A percentile compares a stretch with the other conserved stretches of the same genome.
Evolutionary conservation across 2,329 filamentous ascomycete genomes (phyloP).

Genomic region (Onygena corvina): DNA sequence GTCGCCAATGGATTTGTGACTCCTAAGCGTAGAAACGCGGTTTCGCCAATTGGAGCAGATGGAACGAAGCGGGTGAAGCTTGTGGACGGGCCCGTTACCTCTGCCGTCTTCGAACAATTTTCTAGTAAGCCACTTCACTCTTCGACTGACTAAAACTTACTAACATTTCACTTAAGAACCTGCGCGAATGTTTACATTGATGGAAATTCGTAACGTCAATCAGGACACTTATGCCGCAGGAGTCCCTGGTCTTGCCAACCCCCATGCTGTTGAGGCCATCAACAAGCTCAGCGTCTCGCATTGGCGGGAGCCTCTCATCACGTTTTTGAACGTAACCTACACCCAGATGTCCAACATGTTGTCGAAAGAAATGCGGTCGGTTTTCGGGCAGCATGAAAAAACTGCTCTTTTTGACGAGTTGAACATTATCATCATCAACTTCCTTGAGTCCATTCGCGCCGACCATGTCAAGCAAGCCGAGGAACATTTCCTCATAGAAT

Average conservation of each 20-base stretch:
- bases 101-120: not conserved
- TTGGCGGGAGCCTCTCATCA: conserved; percentile 45
- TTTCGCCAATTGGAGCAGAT: no score
- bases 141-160: not conserved
- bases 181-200: conserved; percentile 21
- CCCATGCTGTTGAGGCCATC: conserved; percentile 49
- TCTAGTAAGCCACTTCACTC: not conserved
- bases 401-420: conserved; percentile 27
- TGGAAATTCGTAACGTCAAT: conserved; percentile 44
- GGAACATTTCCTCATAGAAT: conserved; percentile 45
- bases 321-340: conserved; percentile 26
- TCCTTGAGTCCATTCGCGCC: conserved; percentile 34
- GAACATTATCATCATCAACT: conserved; percentile 33
- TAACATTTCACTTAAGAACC: conserved; percentile 10
- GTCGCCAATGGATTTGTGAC: no score
- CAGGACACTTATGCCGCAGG: conserved; percentile 44
- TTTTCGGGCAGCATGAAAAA: conserved; percentile 25
- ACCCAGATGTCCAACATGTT: conserved; percentile 24
- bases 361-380: conserved; percentile 38
- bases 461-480: conserved; percentile 35
- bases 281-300: conserved; percentile 45
- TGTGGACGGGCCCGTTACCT: no score
- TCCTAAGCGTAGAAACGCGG: no score
- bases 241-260: conserved; percentile 47
- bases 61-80: no score